Base-by-base conservation (phyloP, 108 stramenopile genomes). In the Fragilaria crotonensis region DNA sequence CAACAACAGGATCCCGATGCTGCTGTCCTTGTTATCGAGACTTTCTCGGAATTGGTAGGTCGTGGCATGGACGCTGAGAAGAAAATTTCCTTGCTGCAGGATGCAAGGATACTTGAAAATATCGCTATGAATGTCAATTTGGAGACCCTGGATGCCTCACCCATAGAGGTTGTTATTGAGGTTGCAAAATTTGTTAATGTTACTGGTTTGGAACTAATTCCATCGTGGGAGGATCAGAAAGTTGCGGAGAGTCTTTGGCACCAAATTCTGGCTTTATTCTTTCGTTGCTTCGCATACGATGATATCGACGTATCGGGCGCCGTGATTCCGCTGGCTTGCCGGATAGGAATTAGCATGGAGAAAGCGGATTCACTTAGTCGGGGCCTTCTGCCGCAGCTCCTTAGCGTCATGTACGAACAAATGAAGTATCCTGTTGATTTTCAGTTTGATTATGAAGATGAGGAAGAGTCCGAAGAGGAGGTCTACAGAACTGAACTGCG, bases 221-320 rank as follows among this genome's bases (percentile, higher is more conserved):
- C 66, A 3, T 57, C 23, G n/a, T n/a, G 1, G 30, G 26, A 17
- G 14, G 14, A 45, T 31, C 25, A 36, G 51, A 20, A 25, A 60
- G 51, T 4, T n/a, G n/a, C n/a, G n/a, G n/a, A n/a, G n/a, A 33
- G 62, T 22, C 58, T 73, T 19, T 57, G 57, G 4, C 52, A 54
- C 25, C 64, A 73, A 48, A 30, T 77, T 11, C 54, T 77, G 54
- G 69, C 76, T 20, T 66, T 79, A 33, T 81, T 83, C 46, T 74
- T 83, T 48, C 71, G 77, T 21, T 83, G 76, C 57, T 80, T 87
- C 49, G 68, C 71, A 18, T 83, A 71, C 31, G 86, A 87, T 54
- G 82, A 83, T 64, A 83, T 87, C 54, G 86, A 87, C 67, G 86
- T 87, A n/a, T 83, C 86, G 21, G 77, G 72, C 0, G 82, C 86